Conservation (phyloP, 1,284 basidiomycete species). For the Boletus mariae region DNA sequence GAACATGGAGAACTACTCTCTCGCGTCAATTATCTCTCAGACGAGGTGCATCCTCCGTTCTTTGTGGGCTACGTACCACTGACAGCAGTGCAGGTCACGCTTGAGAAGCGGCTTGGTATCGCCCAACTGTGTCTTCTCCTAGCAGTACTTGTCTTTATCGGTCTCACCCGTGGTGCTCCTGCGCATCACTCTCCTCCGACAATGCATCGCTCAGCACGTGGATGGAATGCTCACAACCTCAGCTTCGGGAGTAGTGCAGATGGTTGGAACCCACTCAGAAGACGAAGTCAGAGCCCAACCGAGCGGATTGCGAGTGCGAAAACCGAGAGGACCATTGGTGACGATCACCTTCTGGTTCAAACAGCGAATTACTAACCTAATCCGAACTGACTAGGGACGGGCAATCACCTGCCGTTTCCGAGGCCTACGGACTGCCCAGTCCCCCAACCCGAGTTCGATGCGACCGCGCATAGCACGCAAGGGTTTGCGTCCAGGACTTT, state of each 20-base stretch:
- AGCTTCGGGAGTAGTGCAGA: conserved; percentile 45
- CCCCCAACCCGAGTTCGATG: background rate
- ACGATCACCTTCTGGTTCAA: conserved; percentile 2
- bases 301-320: conserved; percentile 9
- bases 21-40: conserved; percentile 66
- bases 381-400: background rate
- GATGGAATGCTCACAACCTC: conserved; percentile 53
- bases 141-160: conserved; percentile 78
- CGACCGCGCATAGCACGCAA: background rate
- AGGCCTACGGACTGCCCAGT: background rate
- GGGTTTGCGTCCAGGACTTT: background rate
- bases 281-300: conserved; percentile 38
- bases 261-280: conserved; percentile 24
- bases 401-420: conserved; percentile 1
- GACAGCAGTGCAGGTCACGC: conserved; percentile 50
- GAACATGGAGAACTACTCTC: conserved; percentile 66
- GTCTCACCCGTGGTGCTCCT: conserved; percentile 67
- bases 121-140: conserved; percentile 79
- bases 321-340: conserved; percentile 15
- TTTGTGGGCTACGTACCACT: background rate
- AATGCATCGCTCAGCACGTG: conserved; percentile 37
- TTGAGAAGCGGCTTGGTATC: conserved; percentile 82
- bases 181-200: conserved; percentile 11
- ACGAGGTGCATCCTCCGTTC: conserved; percentile 53
- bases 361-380: conserved; percentile 4